A percentile compares a stretch with the other conserved stretches of the same genome.
Evolutionary conservation across 2,329 filamentous ascomycete genomes (phyloP).

Genomic region (Emmonsiellopsis sp.): DNA sequence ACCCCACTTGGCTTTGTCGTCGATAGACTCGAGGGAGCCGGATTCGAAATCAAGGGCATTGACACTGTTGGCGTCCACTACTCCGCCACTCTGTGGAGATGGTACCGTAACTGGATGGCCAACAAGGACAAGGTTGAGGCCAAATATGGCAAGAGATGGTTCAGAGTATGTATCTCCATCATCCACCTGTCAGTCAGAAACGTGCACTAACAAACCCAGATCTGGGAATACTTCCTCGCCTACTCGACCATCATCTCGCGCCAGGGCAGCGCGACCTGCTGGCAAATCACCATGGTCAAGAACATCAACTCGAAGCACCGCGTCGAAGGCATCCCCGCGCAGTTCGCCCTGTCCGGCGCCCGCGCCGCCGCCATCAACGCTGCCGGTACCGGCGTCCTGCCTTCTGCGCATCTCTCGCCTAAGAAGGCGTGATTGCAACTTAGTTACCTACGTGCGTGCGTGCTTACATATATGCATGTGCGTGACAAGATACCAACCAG

Average conservation of each 20-base stretch:
- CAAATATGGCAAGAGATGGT: slow-evolving; percentile 95
- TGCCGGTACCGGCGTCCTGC: slow-evolving; percentile 22
- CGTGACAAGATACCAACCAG: no score
- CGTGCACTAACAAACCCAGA: slow-evolving; percentile 40
- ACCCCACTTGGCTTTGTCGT: slow-evolving; percentile 85
- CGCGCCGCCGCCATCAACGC: slow-evolving; percentile 39
- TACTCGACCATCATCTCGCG: slow-evolving; percentile 76
- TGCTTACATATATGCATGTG: no score
- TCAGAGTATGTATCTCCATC: slow-evolving; percentile 58
- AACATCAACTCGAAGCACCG: slow-evolving; percentile 83
- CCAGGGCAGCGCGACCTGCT: slow-evolving; percentile 77
- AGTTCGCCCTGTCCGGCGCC: slow-evolving; percentile 61
- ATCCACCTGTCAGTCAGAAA: slow-evolving; percentile 3
- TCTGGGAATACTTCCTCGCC: slow-evolving; percentile 87
- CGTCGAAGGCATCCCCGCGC: slow-evolving; percentile 60
- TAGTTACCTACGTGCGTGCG: no score
- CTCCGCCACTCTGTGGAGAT: slow-evolving; percentile 91
- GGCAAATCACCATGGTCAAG: slow-evolving; percentile 79
- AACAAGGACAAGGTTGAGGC: slow-evolving; percentile 87
- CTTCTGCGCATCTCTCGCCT: slow-evolving; percentile 1
- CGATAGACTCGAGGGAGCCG: slow-evolving; percentile 73
- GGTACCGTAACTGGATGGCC: slow-evolving; percentile 97
- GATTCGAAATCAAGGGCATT: slow-evolving; percentile 82
- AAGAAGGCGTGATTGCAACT: not conserved
- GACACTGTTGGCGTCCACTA: slow-evolving; percentile 97